Conservation (phyloP, 371 early-diverging fungal genomes). For the Mortierella sp. region DNA sequence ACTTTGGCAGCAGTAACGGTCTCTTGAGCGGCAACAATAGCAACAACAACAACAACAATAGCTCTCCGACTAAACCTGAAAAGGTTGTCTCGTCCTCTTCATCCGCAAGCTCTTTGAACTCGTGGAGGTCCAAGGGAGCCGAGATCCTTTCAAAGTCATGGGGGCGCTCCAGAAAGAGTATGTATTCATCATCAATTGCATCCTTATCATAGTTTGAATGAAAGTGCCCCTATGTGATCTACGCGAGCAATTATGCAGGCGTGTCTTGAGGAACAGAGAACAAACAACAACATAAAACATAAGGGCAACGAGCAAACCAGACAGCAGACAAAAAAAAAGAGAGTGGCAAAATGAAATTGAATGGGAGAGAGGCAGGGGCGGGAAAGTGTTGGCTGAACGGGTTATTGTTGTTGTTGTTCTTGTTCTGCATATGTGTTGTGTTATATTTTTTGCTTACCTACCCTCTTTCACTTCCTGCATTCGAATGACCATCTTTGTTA, state of each 20-base stretch:
- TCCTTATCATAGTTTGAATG: not conserved
- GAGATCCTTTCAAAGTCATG: conserved; percentile 48
- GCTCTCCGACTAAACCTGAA: not conserved
- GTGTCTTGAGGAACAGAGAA: not conserved
- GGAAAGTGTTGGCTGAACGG: not conserved
- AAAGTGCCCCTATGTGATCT: not conserved
- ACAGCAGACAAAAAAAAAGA: not conserved
- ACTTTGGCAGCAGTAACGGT: conserved; percentile 9
- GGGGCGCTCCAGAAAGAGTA: conserved; percentile 53
- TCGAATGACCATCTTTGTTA: too few relatives aligned
- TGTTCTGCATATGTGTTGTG: not conserved
- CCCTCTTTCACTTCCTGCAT: too few relatives aligned
- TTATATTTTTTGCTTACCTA: too few relatives aligned
- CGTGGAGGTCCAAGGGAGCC: conserved; percentile 51
- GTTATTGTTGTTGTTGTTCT: not conserved
- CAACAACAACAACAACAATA: not conserved
- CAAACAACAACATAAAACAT: not conserved
- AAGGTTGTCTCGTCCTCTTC: conserved; percentile 32
- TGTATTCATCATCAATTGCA: not conserved
- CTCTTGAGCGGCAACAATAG: not conserved
- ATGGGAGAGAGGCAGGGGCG: not conserved
- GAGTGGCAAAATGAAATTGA: too few relatives aligned
- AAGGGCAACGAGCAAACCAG: not conserved
- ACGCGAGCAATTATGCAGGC: too few relatives aligned
- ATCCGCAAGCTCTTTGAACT: conserved; percentile 42